Evolutionary conservation across 371 early-diverging fungal genomes (phyloP).

Genomic region (Rhizopus stolonifer): DNA sequence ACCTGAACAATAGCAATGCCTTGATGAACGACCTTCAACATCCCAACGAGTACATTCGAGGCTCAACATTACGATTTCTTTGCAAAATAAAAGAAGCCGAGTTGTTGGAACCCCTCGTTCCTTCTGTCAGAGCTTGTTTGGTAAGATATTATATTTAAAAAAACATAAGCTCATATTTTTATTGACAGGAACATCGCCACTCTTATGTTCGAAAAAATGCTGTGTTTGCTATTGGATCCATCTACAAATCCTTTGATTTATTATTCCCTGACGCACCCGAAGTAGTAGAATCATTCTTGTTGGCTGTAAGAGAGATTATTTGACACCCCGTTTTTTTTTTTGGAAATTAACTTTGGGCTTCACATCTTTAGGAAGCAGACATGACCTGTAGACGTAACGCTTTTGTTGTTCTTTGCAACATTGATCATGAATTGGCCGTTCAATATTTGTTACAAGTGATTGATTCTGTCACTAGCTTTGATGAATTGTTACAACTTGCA

Average conservation of each 20-base stretch:
- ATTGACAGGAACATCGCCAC: conserved; percentile 86
- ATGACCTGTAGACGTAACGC: conserved; percentile 93
- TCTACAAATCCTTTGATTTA: conserved; percentile 84
- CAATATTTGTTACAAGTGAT: conserved; percentile 79
- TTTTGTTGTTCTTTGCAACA: conserved; percentile 85
- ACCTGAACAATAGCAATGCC: conserved; percentile 73
- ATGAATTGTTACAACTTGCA: conserved; percentile 91
- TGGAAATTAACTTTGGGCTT: neutral
- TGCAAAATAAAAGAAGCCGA: conserved; percentile 94
- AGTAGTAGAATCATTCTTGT: conserved; percentile 77
- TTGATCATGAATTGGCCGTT: conserved; percentile 77
- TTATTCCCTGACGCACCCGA: conserved; percentile 97
- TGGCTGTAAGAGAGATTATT: conserved; percentile 60
- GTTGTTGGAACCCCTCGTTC: conserved; percentile 92
- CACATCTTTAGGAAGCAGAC: conserved; percentile 77
- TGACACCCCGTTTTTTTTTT: neutral
- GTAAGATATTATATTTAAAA: conserved; percentile 32
- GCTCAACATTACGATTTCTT: conserved; percentile 92
- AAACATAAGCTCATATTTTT: too few relatives aligned
- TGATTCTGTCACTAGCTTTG: conserved; percentile 74
- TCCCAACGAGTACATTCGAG: conserved; percentile 99
- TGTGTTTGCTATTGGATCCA: conserved; percentile 87
- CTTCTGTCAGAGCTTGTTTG: conserved; percentile 86
- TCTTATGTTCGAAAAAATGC: conserved; percentile 98
- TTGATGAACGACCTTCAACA: conserved; percentile 96